Evolutionary conservation across 2,329 filamentous ascomycete species (phyloP), one percentile per base, ranked within the genome.

Genomic region (Thelonectria discophora): DNA sequence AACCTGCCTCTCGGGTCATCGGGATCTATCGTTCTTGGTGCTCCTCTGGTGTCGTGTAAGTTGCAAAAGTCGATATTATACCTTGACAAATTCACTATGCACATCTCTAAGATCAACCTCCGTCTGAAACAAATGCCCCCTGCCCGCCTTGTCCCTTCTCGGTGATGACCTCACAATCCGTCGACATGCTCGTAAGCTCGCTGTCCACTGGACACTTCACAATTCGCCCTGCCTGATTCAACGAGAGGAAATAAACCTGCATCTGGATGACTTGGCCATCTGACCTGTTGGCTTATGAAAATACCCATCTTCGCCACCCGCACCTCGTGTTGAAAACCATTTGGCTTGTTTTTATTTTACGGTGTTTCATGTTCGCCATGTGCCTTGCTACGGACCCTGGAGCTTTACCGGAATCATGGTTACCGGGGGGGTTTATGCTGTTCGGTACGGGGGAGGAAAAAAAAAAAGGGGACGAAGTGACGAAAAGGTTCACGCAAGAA

Each of bases 121-220:
- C 17, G 11, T n/a, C 13, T 5, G 11, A 6, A 6, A 3, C 39
- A 3, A 10, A 42, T 20, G 15, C 40, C 37, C 48, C 48, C 52
- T 11, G 42, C 13, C 30, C 3, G 17, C 27, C 13, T 13, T 42
- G 27, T 30, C 27, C 32, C 53, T n/a, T 48, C 18, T 37, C 21
- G 20, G 53, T 9, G 53, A 55, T 55, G 53, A 55, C 53, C 53
- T 55, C 53, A 55, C 52, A 42, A n/a, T 17, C 27, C 51, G 17
- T 37, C 24, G 5, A 39, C 34, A n/a, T 5, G 21, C n/a, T 52
- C 50, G 50, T 27, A 30, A 39, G 45, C 42, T 6, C 24, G 24
- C 11, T 9, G 27, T 37, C 34, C 34, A 42, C 39, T 13, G n/a
- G 40, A n/a, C n/a, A 27, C 21, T 15, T 46, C 4, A 34, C 10